A percentile compares a stretch with the other conserved stretches of the same genome.
Conservation (phyloP, 257 asterid species). For the Nemophila menziesii region DNA sequence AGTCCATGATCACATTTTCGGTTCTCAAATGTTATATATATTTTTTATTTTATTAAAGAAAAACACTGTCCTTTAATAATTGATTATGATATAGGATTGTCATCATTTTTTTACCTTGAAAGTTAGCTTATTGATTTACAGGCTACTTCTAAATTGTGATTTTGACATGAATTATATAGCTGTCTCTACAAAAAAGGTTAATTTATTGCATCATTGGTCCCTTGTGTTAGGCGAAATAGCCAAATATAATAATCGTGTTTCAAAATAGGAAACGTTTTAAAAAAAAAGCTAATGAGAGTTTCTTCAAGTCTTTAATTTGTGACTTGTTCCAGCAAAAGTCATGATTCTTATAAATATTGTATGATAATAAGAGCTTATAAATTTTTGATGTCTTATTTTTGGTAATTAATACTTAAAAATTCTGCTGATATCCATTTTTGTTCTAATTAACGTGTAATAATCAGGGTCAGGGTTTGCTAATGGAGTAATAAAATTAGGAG, state of each 20-base stretch:
- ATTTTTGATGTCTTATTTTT: no score
- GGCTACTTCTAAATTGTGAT: neutral
- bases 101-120: no score
- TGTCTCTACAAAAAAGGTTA: no score
- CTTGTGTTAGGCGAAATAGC: no score
- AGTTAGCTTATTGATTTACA: neutral
- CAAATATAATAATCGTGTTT: no score
- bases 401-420: neutral
- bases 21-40: neutral
- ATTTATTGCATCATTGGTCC: no score
- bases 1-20: neutral
- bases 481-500: constrained; percentile 52
- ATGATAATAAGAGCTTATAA: no score
- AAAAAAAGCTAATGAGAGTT: neutral
- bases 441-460: constrained; percentile 9
- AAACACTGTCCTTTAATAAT: no score
- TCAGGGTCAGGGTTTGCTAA: constrained; percentile 67
- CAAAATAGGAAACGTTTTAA: no score
- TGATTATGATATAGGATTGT: neutral
- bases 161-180: neutral
- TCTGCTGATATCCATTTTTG: constrained; percentile 2
- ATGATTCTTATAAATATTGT: neutral
- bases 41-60: no score
- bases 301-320: neutral
- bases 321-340: neutral